Evolutionary conservation across 2,329 filamentous ascomycete genomes (phyloP).

Genomic region (Scytalidium lignicola): DNA sequence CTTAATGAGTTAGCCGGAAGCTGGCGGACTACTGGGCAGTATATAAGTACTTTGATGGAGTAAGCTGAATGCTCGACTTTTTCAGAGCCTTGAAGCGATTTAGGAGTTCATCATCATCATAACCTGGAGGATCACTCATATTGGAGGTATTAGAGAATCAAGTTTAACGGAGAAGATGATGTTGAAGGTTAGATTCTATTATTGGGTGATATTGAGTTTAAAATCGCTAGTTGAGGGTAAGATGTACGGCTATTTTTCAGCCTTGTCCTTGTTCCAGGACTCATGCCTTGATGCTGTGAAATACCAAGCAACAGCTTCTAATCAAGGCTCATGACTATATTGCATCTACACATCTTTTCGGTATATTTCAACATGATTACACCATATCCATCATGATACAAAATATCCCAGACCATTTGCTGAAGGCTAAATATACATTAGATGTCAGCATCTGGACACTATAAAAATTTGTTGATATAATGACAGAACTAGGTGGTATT

Average conservation of each 20-base stretch:
- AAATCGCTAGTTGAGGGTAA: not conserved
- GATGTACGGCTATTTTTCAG: no score
- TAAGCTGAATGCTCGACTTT: slow-evolving; percentile 23
- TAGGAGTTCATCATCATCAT: slow-evolving; percentile 22
- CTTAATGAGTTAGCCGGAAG: not conserved
- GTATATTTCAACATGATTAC: no score
- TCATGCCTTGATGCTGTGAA: no score
- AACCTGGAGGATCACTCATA: slow-evolving; percentile 24
- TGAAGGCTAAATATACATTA: not conserved
- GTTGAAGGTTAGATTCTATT: not conserved
- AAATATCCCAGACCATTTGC: not conserved
- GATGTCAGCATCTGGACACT: not conserved
- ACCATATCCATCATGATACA: no score
- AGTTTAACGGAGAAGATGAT: not conserved
- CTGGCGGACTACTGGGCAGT: not conserved
- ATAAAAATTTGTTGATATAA: not conserved
- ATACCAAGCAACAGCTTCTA: no score
- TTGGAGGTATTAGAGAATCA: not conserved
- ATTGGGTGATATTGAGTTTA: not conserved
- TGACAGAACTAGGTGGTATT: slow-evolving; percentile 7
- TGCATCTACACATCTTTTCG: no score
- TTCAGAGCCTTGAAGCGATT: slow-evolving; percentile 27
- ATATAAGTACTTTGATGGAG: slow-evolving; percentile 17
- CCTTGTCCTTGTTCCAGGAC: no score
- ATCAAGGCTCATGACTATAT: no score